Percentiles rank a stretch among this genome's conserved stretches.
phyloP scores from a whole-genome alignment of 129 eudicot genomes.

The Artemisia tridentata region DNA sequence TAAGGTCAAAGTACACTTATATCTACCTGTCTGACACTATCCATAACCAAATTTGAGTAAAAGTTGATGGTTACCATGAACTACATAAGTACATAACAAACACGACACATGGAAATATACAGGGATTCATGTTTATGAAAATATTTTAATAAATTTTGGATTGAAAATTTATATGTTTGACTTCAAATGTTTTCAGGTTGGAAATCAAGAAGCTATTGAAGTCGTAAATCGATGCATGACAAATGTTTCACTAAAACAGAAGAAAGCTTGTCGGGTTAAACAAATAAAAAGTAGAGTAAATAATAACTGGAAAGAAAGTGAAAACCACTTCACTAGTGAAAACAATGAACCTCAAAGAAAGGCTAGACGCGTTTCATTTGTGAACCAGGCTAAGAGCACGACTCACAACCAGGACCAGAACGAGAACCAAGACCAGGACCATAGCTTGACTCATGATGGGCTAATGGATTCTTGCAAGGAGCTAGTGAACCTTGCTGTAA shows the following conservation, averaged over 20 bases:
- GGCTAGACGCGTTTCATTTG: no score
- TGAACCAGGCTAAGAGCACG: no score
- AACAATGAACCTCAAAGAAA: constrained; percentile 60
- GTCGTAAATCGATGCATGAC: constrained; percentile 42
- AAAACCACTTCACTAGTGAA: constrained; percentile 38
- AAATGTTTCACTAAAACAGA: constrained; percentile 47
- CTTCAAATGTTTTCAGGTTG: constrained; percentile 48
- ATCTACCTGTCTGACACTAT: neutral
- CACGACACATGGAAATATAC: neutral
- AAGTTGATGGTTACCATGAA: neutral
- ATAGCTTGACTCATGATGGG: constrained; percentile 26
- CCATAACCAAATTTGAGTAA: neutral
- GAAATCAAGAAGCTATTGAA: constrained; percentile 86
- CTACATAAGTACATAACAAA: no score
- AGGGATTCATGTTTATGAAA: neutral
- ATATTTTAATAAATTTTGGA: neutral
- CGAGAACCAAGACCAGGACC: no score
- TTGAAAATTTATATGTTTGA: neutral
- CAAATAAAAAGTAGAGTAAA: constrained; percentile 26
- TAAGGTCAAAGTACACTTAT: neutral
- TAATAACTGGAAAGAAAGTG: constrained; percentile 27
- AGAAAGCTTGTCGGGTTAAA: constrained; percentile 48
- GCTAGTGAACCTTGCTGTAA: constrained; percentile 77
- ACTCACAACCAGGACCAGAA: no score
- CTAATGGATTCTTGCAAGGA: constrained; percentile 81